Percentiles rank a stretch among this genome's conserved stretches.
Evolutionary conservation across 2,329 filamentous ascomycete genomes (phyloP).

Genomic region (Colletotrichum cordylinicola): DNA sequence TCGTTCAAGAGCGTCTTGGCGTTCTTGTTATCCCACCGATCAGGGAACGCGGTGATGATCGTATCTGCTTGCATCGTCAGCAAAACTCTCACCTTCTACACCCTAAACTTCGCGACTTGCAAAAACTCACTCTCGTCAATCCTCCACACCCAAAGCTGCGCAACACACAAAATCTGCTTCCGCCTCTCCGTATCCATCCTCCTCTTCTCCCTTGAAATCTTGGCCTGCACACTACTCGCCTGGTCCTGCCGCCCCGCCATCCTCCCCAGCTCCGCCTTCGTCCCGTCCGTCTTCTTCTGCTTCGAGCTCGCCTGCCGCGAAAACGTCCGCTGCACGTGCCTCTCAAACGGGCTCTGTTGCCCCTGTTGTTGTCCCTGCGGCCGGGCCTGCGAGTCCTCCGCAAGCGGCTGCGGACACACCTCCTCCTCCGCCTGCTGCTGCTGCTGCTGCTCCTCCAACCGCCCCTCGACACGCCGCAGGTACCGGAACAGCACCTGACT

Average conservation of each 20-base stretch:
- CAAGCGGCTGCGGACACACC: neutral
- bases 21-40: conserved; percentile 26
- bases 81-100: neutral
- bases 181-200: conserved; percentile 28
- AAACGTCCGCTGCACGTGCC: conserved; percentile 4
- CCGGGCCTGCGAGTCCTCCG: neutral
- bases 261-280: conserved; percentile 23
- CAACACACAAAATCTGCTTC: conserved; percentile 32
- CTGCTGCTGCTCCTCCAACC: neutral
- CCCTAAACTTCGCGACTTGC: too few relatives aligned
- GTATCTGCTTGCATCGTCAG: neutral
- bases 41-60: conserved; percentile 23
- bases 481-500: conserved; percentile 23
- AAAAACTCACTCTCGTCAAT: conserved; percentile 23
- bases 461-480: conserved; percentile 5
- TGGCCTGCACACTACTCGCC: conserved; percentile 22
- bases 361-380: neutral
- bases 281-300: conserved; percentile 25
- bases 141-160: conserved; percentile 28
- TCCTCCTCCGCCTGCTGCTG: neutral
- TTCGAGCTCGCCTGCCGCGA: conserved; percentile 21
- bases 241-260: conserved; percentile 23
- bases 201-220: conserved; percentile 15
- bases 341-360: conserved; percentile 5
- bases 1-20: conserved; percentile 23